Evolutionary conservation across 2,329 filamentous ascomycete genomes (phyloP), one percentile per base, ranked within the genome.

Genomic region (Hymenoscyphus fructigenus): DNA sequence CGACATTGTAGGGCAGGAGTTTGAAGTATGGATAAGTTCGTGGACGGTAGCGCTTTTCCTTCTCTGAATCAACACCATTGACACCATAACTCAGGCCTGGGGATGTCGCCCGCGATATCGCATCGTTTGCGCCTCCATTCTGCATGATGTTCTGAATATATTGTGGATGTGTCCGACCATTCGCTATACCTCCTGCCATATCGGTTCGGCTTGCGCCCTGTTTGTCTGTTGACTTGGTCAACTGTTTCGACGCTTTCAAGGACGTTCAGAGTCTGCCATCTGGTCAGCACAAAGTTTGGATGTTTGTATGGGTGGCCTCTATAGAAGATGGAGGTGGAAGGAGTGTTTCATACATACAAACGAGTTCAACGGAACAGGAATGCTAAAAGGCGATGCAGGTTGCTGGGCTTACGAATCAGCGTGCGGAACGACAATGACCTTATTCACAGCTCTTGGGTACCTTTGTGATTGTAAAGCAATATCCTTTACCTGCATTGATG

Each of bases 11-110:
- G 41, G 96, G 96, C 60, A 99, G 86, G 75, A 95, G 90, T 71
- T 88, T 85, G 77, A 93, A 92, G 82, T 99, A 99, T 66, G 92
- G 92, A 77, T 95, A 99, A 32, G 95, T 97, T 67, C 95, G 88
- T 41, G 92, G 92, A 60, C 94, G 89, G 76, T 93, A 91, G 69
- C 91, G 81, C 67, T 84, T 82, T 66, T 84, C 80, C 66, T 82
- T 82, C 75, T 85, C 81, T 67, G 84, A 79, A 68, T 84, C 82
- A 68, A 82, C 78, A 44, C 77, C 73, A 71, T 76, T 76, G 53
- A 80, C 79, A 41, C 79, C 78, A 72, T 82, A 85, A 70, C 84
- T 85, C 71, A 84, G 79, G 67, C 92, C 92, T 2, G 93, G 93
- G 1, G 93, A 94, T 55, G 93, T 95, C 47, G 92, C 91, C 75